Evolutionary conservation across 768 basidiomycete genomes (phyloP).

Genomic region (Leccinum sublutescens): DNA sequence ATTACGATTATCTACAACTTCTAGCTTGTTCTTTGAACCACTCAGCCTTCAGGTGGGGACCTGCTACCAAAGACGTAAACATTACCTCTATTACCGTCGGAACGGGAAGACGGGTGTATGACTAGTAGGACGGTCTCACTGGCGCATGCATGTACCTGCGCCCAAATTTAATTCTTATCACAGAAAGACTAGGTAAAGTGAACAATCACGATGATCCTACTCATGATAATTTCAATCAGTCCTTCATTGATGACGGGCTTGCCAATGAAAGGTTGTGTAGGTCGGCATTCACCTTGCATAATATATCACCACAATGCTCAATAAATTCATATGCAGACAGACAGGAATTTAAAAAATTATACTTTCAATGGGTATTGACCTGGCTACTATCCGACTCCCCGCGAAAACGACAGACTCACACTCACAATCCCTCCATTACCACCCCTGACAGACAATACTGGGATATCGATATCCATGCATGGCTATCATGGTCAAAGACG

Average conservation of each 20-base stretch:
- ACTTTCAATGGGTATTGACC: not conserved
- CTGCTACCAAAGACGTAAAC: conserved; percentile 20
- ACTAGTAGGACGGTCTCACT: not conserved
- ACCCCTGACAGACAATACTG: not conserved
- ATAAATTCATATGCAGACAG: not conserved
- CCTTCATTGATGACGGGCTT: not conserved
- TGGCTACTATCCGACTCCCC: not conserved
- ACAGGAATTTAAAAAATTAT: not conserved
- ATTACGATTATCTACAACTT: conserved; percentile 25
- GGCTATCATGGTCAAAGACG: not conserved
- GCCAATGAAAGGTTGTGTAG: not conserved
- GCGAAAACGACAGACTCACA: no score
- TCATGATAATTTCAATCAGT: not conserved
- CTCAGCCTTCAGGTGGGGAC: conserved; percentile 15
- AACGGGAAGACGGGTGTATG: not conserved
- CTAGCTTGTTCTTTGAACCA: conserved; percentile 22
- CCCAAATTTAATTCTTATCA: conserved; percentile 18
- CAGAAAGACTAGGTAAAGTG: conserved; percentile 19
- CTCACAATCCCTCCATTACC: not conserved
- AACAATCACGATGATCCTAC: not conserved
- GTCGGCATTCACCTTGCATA: not conserved
- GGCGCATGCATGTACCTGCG: conserved; percentile 24
- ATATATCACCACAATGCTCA: not conserved
- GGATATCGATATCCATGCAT: not conserved
- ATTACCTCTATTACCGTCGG: conserved; percentile 14